Evolutionary conservation across 139 green algal species (phyloP).

Genomic region (Klebsormidium nitens): DNA sequence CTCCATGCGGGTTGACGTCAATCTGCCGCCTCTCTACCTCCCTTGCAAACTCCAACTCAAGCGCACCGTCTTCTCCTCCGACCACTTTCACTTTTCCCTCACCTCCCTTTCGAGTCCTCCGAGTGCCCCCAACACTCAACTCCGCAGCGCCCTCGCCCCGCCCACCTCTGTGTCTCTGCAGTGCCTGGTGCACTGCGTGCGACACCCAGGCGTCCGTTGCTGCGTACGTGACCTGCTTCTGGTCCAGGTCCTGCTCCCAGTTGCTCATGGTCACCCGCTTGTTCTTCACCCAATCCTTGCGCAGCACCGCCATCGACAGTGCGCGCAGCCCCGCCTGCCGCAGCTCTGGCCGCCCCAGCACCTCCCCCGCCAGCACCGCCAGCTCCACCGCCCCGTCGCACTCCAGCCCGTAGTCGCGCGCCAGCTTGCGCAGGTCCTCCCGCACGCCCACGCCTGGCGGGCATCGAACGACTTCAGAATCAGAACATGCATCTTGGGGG

Average conservation of each 20-base stretch:
- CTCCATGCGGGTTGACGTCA: no score
- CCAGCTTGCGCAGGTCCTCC: slow-evolving; percentile 6
- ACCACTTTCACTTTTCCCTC: no score
- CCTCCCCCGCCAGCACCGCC: not conserved
- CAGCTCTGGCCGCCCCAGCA: not conserved
- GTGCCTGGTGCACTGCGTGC: no score
- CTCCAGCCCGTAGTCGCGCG: slow-evolving; percentile 6
- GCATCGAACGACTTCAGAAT: no score
- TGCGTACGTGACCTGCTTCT: slow-evolving; percentile 16
- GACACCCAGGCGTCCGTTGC: slow-evolving; percentile 21
- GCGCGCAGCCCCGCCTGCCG: not conserved
- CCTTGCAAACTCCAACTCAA: no score
- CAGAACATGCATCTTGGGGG: no score
- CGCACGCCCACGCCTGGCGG: slow-evolving; percentile 1
- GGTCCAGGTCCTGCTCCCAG: not conserved
- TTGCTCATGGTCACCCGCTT: slow-evolving; percentile 10
- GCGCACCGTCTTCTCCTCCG: no score
- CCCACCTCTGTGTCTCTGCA: no score
- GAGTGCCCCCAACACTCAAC: no score
- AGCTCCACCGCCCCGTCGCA: not conserved
- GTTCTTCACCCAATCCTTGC: not conserved
- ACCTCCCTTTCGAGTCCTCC: no score
- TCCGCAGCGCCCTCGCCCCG: no score
- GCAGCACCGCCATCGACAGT: slow-evolving; percentile 11
- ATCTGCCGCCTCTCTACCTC: no score